Conservation (phyloP, 306 rosid species). For the Aeschynomene evenia region DNA sequence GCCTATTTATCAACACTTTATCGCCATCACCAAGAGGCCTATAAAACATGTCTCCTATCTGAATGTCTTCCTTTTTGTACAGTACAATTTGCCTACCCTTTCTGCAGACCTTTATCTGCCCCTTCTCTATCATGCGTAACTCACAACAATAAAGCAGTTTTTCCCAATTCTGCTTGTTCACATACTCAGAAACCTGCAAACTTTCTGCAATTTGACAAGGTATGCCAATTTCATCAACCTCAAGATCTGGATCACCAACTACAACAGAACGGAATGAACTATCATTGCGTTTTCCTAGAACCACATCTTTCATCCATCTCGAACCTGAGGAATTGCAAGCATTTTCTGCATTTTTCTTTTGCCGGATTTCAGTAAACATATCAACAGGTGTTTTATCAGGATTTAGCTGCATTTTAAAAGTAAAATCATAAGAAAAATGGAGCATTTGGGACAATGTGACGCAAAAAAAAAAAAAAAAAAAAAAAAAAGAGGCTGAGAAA, state of each 20-base stretch:
- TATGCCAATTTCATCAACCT: conserved; percentile 76
- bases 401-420: conserved; percentile 63
- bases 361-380: conserved; percentile 50
- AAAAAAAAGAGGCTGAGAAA: conserved; percentile 8
- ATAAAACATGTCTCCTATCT: conserved; percentile 66
- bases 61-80: conserved; percentile 45
- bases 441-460: conserved; percentile 19
- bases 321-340: conserved; percentile 75
- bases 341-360: conserved; percentile 58
- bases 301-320: conserved; percentile 93
- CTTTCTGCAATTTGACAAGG: conserved; percentile 84
- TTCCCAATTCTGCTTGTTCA: conserved; percentile 66
- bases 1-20: conserved; percentile 78
- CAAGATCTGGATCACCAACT: conserved; percentile 87
- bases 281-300: conserved; percentile 90
- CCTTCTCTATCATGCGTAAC: conserved; percentile 62
- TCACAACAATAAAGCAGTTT: conserved; percentile 51
- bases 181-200: conserved; percentile 62
- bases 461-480: conserved; percentile 14
- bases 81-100: conserved; percentile 47
- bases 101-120: conserved; percentile 58
- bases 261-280: conserved; percentile 79
- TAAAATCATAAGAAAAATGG: conserved; percentile 37
- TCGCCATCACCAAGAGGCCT: conserved; percentile 83
- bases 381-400: conserved; percentile 51